A percentile compares a stretch with the other conserved stretches of the same genome.
phyloP scores from a whole-genome alignment of 208 protist genomes.

The Acanthamoeba rhysodes region DNA sequence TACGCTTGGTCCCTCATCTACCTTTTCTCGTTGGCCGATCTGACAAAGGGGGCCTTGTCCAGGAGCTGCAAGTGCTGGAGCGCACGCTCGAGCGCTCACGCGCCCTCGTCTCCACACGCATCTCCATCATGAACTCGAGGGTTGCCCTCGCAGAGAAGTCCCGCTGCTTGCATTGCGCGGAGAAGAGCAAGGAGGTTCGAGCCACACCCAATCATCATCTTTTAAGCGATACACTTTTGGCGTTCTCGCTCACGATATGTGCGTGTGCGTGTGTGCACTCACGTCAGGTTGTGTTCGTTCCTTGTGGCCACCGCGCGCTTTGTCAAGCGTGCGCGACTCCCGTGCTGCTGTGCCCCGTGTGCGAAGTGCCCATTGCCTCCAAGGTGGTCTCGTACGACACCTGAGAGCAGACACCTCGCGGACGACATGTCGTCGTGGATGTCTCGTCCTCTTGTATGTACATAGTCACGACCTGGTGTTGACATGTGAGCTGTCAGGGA shows the following conservation, averaged over 20 bases:
- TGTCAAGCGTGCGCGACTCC: background rate
- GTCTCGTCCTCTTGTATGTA: background rate
- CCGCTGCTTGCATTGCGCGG: conserved; percentile 10
- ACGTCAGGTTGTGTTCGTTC: conserved; percentile 15
- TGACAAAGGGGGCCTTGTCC: background rate
- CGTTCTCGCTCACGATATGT: background rate
- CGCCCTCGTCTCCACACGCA: conserved; percentile 24
- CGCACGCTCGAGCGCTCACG: conserved; percentile 56
- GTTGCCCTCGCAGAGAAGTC: conserved; percentile 27
- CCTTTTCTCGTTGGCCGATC: background rate
- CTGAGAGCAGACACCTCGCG: background rate
- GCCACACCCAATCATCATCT: background rate
- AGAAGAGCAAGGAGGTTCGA: conserved; percentile 40
- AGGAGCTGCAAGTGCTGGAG: conserved; percentile 50
- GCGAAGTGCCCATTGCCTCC: background rate
- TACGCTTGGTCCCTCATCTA: background rate
- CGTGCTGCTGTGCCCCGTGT: conserved; percentile 31
- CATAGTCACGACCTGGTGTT: too few relatives aligned
- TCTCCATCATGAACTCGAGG: conserved; percentile 52
- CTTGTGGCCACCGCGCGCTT: conserved; percentile 13
- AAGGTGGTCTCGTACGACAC: conserved; percentile 43
- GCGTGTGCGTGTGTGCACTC: background rate
- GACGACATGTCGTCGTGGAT: background rate
- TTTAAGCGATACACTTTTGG: background rate
- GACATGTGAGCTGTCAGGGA: background rate